These are phyloP conservation scores for Macrophomina phaseolina DNA, from an alignment of 2,329 filamentous ascomycete genomes.

Conservation along the genomic window DNA sequence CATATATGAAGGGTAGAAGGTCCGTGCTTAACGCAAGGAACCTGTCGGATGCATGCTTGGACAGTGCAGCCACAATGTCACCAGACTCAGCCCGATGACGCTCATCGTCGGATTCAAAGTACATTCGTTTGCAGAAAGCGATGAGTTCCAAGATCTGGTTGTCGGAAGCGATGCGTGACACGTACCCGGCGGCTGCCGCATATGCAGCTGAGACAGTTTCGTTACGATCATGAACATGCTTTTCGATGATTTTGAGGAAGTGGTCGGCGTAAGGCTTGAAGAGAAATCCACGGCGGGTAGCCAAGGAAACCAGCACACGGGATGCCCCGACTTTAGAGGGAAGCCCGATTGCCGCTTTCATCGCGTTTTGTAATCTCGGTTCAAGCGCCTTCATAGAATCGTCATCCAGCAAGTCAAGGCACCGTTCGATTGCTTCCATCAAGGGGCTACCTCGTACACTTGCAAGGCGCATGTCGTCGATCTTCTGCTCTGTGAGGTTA, in stretches of 20 bases:
- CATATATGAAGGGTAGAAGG: slow-evolving; percentile 84
- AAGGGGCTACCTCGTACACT: slow-evolving; percentile 86
- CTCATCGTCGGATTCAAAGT: slow-evolving; percentile 82
- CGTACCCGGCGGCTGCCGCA: slow-evolving; percentile 83
- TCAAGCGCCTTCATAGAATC: slow-evolving; percentile 76
- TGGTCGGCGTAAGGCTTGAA: slow-evolving; percentile 76
- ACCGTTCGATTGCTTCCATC: slow-evolving; percentile 89
- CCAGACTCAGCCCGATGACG: slow-evolving; percentile 74
- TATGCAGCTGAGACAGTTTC: slow-evolving; percentile 92
- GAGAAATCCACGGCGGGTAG: slow-evolving; percentile 76
- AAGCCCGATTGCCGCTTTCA: slow-evolving; percentile 86
- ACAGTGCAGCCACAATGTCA: slow-evolving; percentile 81
- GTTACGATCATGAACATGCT: slow-evolving; percentile 86
- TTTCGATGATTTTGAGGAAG: slow-evolving; percentile 79
- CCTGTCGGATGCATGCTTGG: slow-evolving; percentile 86
- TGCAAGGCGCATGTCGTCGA: slow-evolving; percentile 83
- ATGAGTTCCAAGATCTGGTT: slow-evolving; percentile 62
- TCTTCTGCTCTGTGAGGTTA: slow-evolving; percentile 84
- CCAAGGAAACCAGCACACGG: slow-evolving; percentile 81
- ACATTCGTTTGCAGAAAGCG: slow-evolving; percentile 68
- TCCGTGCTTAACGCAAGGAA: slow-evolving; percentile 78
- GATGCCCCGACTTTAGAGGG: slow-evolving; percentile 93
- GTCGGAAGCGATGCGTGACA: slow-evolving; percentile 70
- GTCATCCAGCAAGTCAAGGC: slow-evolving; percentile 81
- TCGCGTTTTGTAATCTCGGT: slow-evolving; percentile 74